phyloP scores from a whole-genome alignment of 768 basidiomycete species.

The Russula brevipes region DNA sequence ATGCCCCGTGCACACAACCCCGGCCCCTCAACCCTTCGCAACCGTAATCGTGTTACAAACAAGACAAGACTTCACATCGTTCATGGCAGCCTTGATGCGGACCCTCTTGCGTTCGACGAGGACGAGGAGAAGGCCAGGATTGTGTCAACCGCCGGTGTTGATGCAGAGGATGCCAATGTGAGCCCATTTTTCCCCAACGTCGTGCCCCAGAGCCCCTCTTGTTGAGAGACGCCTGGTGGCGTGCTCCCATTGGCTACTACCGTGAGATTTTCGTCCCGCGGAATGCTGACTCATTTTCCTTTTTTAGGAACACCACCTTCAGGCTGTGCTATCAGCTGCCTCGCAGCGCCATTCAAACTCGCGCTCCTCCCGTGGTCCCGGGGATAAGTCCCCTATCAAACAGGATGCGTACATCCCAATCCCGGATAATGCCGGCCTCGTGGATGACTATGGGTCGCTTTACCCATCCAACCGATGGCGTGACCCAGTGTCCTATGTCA shows the following conservation, averaged over 20 bases:
- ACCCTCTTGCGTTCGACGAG: slow-evolving; percentile 74
- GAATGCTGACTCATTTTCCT: slow-evolving; percentile 46
- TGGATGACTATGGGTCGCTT: slow-evolving; percentile 70
- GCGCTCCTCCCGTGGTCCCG: slow-evolving; percentile 35
- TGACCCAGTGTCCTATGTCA: slow-evolving; percentile 73
- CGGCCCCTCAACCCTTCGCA: slow-evolving; percentile 74
- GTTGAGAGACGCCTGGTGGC: slow-evolving; percentile 44
- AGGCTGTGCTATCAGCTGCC: slow-evolving; percentile 52
- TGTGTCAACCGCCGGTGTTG: slow-evolving; percentile 79
- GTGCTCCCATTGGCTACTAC: slow-evolving; percentile 41
- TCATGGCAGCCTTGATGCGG: slow-evolving; percentile 76
- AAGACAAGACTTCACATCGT: slow-evolving; percentile 85
- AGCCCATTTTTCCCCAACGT: slow-evolving; percentile 39
- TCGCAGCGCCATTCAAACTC: slow-evolving; percentile 43
- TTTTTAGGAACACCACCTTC: slow-evolving; percentile 52
- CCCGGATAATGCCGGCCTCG: slow-evolving; percentile 80
- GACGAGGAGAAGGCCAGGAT: slow-evolving; percentile 82
- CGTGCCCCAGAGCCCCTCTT: slow-evolving; percentile 37
- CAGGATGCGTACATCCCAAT: slow-evolving; percentile 82
- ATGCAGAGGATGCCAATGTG: slow-evolving; percentile 91
- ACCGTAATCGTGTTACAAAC: slow-evolving; percentile 88
- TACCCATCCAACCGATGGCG: slow-evolving; percentile 68
- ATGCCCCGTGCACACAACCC: slow-evolving; percentile 80
- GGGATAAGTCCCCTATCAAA: slow-evolving; percentile 35
- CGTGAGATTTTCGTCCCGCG: slow-evolving; percentile 46